Percentiles rank a stretch among this genome's conserved stretches.
Conservation (phyloP, 2,329 filamentous ascomycete genomes). For the Beauveria rudraprayagi region DNA sequence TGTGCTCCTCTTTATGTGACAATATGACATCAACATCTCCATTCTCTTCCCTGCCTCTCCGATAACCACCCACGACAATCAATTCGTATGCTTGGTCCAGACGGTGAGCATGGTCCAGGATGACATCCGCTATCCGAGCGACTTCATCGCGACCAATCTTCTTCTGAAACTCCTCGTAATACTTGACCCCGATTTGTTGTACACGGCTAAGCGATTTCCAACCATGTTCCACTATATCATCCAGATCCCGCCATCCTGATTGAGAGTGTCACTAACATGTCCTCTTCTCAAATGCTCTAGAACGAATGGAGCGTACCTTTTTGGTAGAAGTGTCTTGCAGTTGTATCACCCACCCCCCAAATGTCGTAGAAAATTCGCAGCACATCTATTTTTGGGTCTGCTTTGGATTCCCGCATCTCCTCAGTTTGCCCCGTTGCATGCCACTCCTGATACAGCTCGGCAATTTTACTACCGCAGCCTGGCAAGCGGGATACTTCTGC, state of each 20-base stretch:
- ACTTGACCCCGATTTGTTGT: slow-evolving; percentile 92
- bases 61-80: slow-evolving; percentile 69
- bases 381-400: slow-evolving; percentile 55
- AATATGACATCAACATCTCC: slow-evolving; percentile 85
- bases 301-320: slow-evolving; percentile 32
- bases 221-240: slow-evolving; percentile 76
- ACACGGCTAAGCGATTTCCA: slow-evolving; percentile 69
- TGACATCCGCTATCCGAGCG: slow-evolving; percentile 54
- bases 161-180: slow-evolving; percentile 73
- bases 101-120: slow-evolving; percentile 59
- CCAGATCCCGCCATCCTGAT: slow-evolving; percentile 67
- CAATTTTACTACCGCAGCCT: slow-evolving; percentile 74
- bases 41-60: slow-evolving; percentile 63
- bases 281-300: neutral
- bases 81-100: slow-evolving; percentile 49
- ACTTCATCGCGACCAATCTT: slow-evolving; percentile 69
- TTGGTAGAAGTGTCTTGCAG: slow-evolving; percentile 72
- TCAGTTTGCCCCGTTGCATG: slow-evolving; percentile 48
- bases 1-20: slow-evolving; percentile 63
- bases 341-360: slow-evolving; percentile 83
- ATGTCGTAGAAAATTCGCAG: slow-evolving; percentile 72
- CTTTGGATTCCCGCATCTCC: slow-evolving; percentile 56
- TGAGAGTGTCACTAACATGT: neutral
- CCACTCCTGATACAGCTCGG: slow-evolving; percentile 70
- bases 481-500: slow-evolving; percentile 54